Conservation (phyloP, 805 yeast species). For the Saccharomycopsis sp. region DNA sequence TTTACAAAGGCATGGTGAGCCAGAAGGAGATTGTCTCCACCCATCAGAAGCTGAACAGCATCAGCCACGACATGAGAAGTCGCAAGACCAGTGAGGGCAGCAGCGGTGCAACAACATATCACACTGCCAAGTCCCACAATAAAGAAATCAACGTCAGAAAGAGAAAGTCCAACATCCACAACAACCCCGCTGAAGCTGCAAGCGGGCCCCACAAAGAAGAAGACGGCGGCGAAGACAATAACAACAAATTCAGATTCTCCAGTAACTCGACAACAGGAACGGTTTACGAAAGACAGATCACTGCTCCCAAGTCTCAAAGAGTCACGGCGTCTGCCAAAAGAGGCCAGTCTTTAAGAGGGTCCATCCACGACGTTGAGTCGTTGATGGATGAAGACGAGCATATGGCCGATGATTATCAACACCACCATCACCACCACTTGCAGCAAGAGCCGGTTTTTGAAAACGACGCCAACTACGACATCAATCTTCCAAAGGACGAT, state of each 20-base stretch:
- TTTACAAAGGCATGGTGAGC: slow-evolving; percentile 13
- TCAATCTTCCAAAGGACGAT: slow-evolving; percentile 34
- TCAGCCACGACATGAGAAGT: not conserved
- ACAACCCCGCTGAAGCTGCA: no score
- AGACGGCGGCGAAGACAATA: not conserved
- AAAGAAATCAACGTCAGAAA: slow-evolving; percentile 8
- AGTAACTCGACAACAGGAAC: slow-evolving; percentile 6
- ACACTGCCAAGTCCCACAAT: slow-evolving; percentile 6
- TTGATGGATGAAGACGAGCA: no score
- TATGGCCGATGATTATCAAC: no score
- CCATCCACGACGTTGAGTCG: no score
- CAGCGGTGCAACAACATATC: slow-evolving; percentile 6
- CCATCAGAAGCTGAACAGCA: no score
- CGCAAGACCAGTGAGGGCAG: slow-evolving; percentile 13
- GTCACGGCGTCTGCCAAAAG: slow-evolving; percentile 10
- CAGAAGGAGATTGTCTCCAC: not conserved
- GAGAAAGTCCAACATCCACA: slow-evolving; percentile 13
- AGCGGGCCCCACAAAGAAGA: no score
- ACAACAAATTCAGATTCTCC: slow-evolving; percentile 6
- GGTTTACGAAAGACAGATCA: slow-evolving; percentile 15
- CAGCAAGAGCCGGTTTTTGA: no score
- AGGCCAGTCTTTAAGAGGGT: slow-evolving; percentile 14
- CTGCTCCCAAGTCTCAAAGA: slow-evolving; percentile 15
- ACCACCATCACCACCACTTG: no score
- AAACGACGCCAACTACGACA: no score